Percentiles rank a stretch among this genome's conserved stretches.
phyloP scores from a whole-genome alignment of 2,329 filamentous ascomycete species.

The Eutypella sp. region DNA sequence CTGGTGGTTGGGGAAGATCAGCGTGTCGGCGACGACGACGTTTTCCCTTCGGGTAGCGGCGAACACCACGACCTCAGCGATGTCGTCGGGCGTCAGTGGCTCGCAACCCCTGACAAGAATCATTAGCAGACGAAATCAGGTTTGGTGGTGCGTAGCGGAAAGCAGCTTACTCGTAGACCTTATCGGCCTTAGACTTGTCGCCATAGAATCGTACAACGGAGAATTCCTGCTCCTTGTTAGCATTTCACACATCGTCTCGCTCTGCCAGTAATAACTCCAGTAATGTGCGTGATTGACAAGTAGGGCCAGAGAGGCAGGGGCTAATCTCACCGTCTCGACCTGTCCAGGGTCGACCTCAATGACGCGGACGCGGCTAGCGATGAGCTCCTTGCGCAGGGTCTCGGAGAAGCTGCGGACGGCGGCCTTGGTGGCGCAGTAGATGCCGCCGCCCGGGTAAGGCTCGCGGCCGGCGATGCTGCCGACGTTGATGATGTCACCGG shows the following conservation, averaged over 20 bases:
- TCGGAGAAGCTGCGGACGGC: constrained; percentile 71
- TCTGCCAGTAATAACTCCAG: too few species aligned
- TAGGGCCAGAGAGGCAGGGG: too few species aligned
- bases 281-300: too few species aligned
- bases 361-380: constrained; percentile 63
- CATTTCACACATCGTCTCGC: too few species aligned
- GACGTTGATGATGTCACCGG: constrained; percentile 91
- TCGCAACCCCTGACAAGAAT: constrained; percentile 35
- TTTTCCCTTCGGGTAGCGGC: constrained; percentile 72
- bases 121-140: constrained; percentile 11
- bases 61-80: constrained; percentile 74
- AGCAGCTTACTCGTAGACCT: constrained; percentile 54
- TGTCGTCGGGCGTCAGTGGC: constrained; percentile 71
- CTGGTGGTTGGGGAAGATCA: constrained; percentile 75
- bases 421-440: constrained; percentile 77
- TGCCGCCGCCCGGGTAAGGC: constrained; percentile 66
- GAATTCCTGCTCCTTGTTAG: constrained; percentile 60
- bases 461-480: constrained; percentile 60
- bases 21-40: constrained; percentile 72
- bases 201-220: constrained; percentile 71
- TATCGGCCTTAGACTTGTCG: constrained; percentile 72
- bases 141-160: neutral
- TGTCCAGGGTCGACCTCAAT: constrained; percentile 75
- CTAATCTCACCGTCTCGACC: constrained; percentile 64
- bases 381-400: constrained; percentile 63